Evolutionary conservation across 106 monocot species (phyloP), one percentile per base, ranked within the genome.

Genomic region (Allium cepa): DNA sequence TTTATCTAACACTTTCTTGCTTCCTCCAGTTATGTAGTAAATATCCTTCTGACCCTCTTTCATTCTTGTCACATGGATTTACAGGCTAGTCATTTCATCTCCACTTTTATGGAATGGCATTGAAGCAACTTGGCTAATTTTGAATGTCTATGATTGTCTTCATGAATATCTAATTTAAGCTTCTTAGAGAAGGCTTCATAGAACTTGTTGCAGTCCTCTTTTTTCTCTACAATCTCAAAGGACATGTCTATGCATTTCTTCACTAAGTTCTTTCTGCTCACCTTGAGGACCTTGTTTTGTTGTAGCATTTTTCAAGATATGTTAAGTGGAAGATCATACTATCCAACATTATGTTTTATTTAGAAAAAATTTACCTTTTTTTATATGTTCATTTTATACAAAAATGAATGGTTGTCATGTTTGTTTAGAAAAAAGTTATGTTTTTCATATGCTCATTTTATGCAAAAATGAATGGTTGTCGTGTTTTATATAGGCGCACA

Each of bases 11-110:
- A n/a, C n/a, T n/a, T n/a, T n/a, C n/a, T 88, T 88, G 74, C 88
- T 88, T 79, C 84, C 88, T 57, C 88, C 88, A 9, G 88, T 88
- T 60, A 88, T 88, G 69, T 85, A 88, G 74, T 85, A 88, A n/a
- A 88, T 85, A 11, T 88, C 88, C 26, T 46, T 84, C 84, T 88
- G 88, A 7, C 88, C 79, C 62, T 88, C 88, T 4, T 36, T 36
- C 88, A 88, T 88, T 77, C 88, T 76, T 1, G 88, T 88, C 26
- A 88, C 88, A 27, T 85, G 84, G 76, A 84, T 84, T 74, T 88
- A 84, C 36, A 88, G 79, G 76, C 88, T 88, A 13, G 88, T 88
- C 76, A 88, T 10, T 69, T 88, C 88, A 47, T 88, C 88, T 36
- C 88, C 84, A 15, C 88, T 74, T 88, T 88, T 46, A 84, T 88